Conservation (phyloP, 805 yeast genomes). For the Diddensiella caesifluorescens region DNA sequence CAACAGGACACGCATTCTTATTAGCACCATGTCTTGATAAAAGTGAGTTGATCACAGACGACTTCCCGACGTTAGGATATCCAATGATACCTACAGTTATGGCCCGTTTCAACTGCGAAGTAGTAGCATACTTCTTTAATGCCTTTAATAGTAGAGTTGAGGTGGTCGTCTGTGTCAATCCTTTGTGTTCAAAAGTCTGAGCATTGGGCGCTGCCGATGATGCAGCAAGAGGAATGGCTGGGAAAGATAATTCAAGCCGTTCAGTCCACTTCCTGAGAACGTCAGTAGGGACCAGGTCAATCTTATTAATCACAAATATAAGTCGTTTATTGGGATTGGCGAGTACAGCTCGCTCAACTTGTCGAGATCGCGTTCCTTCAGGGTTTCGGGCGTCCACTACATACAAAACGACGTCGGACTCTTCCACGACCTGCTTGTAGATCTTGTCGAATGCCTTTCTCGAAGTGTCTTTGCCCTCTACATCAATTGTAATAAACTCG, state of each 20-base stretch:
- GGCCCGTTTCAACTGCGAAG: constrained; percentile 80
- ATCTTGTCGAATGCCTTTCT: constrained; percentile 87
- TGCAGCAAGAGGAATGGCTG: constrained; percentile 85
- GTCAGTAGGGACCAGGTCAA: constrained; percentile 85
- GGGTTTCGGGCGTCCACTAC: constrained; percentile 99
- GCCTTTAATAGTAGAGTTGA: constrained; percentile 71
- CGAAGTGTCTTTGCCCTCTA: constrained; percentile 39
- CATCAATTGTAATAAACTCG: constrained; percentile 45
- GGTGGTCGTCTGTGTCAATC: constrained; percentile 63
- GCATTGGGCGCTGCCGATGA: constrained; percentile 63
- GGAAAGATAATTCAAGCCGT: constrained; percentile 75
- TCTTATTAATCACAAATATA: constrained; percentile 81
- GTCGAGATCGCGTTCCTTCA: constrained; percentile 85
- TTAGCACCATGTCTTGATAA: constrained; percentile 58
- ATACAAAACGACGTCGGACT: constrained; percentile 83
- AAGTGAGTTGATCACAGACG: constrained; percentile 87
- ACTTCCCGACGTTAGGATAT: constrained; percentile 95
- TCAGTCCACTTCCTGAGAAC: constrained; percentile 80
- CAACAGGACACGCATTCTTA: constrained; percentile 84
- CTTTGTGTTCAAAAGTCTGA: constrained; percentile 61
- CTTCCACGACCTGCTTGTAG: constrained; percentile 87
- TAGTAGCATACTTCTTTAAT: constrained; percentile 77
- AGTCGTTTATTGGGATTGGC: constrained; percentile 77
- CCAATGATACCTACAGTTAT: constrained; percentile 94
- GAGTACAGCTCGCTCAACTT: constrained; percentile 84